Evolutionary conservation across 306 rosid species (phyloP), one percentile per base, ranked within the genome.

Genomic region (Malus asiatica): DNA sequence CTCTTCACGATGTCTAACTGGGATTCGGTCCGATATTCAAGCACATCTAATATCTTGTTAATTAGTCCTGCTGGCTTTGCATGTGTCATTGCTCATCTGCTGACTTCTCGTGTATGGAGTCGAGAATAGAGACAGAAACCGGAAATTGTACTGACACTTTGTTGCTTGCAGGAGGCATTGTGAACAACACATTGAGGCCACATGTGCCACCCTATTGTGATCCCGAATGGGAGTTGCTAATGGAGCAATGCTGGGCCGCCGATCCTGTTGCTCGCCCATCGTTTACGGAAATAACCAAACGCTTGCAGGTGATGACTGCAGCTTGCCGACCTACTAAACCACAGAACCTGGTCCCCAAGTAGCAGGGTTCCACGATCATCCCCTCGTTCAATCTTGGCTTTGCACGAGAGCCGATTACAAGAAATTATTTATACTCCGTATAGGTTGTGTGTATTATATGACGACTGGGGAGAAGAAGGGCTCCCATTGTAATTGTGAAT

Each of bases 181-280:
- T 93, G 72, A 93, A 80, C 40, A 90, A 89, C 85, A 93, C 91
- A 53, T 83, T 93, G 78, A 83, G 98, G 76, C 98, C 98, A 70
- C 83, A 58, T 2, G 86, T 93, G 11, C 97, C 98, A 4, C 62
- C 71, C 70, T 72, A 64, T 20, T 93, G 98, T 40, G 97, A 93
- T 74, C 6, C 82, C 3, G 97, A 90, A 77, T 93, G 98, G 98
- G 86, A 84, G 74, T 76, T 89, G 82, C 83, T 93, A 64, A 93
- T 93, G 98, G 98, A 93, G 78, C 86, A 89, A 71, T 93, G 98
- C 72, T 93, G 98, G 98, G 88, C 96, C 10, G 91, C 97, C 2
- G 89, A 93, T 76, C 98, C 97, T 60, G 58, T 80, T 51, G 89
- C 22, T 61, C 89, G 98, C 52, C 98, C 98, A 66, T 86, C 95